Evolutionary conservation across 1,284 basidiomycete species (phyloP).

Genomic region (Ceratorhiza oryzae-sativae): DNA sequence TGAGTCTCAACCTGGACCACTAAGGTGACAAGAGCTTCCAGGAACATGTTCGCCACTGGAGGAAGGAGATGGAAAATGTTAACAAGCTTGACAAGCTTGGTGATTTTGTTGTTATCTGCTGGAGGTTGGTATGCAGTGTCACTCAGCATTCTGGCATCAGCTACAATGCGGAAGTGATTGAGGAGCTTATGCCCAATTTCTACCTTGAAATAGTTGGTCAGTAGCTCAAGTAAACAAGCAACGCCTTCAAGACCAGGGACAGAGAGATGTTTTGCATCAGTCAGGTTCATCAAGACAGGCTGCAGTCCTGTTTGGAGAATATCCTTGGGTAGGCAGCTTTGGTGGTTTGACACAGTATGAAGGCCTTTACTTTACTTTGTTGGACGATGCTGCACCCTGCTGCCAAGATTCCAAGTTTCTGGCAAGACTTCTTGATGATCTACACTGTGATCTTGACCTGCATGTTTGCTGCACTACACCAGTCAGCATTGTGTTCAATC

Average conservation of each 20-base stretch:
- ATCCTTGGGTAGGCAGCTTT: conserved; percentile 94
- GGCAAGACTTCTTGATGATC: no score
- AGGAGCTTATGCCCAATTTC: conserved; percentile 98
- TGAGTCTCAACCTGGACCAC: conserved; percentile 93
- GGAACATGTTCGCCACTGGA: conserved; percentile 90
- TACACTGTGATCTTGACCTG: no score
- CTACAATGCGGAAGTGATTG: conserved; percentile 94
- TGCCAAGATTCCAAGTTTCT: no score
- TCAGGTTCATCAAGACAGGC: conserved; percentile 98
- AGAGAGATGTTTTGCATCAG: conserved; percentile 93
- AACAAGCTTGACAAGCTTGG: conserved; percentile 90
- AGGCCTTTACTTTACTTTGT: conserved; percentile 96
- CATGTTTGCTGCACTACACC: no score
- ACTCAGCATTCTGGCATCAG: conserved; percentile 84
- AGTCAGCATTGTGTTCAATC: no score
- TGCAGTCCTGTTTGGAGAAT: conserved; percentile 93
- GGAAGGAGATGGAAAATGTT: conserved; percentile 98
- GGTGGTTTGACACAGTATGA: conserved; percentile 86
- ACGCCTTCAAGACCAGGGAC: conserved; percentile 95
- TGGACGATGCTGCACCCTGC: no score
- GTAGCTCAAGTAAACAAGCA: conserved; percentile 90
- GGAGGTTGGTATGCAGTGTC: conserved; percentile 80
- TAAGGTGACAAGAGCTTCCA: conserved; percentile 83
- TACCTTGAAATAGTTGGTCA: conserved; percentile 99
- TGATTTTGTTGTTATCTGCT: conserved; percentile 89